Base-by-base conservation (phyloP, 1,139 yeast species). In the Pichia sp. region DNA sequence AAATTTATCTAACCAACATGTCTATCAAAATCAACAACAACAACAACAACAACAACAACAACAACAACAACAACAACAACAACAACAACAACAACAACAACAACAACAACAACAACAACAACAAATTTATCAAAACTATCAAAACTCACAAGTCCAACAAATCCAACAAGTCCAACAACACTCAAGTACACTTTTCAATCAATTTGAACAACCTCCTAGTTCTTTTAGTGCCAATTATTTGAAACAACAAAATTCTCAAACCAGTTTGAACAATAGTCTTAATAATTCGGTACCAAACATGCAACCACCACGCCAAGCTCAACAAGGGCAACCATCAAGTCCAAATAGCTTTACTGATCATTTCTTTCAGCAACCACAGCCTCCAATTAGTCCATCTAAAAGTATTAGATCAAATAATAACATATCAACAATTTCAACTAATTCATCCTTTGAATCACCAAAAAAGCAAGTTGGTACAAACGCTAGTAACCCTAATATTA, bases 361-460 rank as follows among this genome's bases (percentile, higher is more conserved):
- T 8, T 44, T 48, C 38, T 54, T 58, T 36, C 54, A 62, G 2
- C 52, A 49, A 44, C 50, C 48, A 7, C 65, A 62, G 49, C 63
- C 62, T 6, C 64, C 65, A 15, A 55, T 60, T n/a, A 59, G 63
- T 52, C 67, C 68, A 8, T 56, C 66, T 3, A 52, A 59, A 35
- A 61, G 65, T 44, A 42, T 62, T 3, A 53, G 62, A 41, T 60
- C 64, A 5, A 51, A 52, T n/a, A 51, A 52, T n/a, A 59, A 59
- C 39, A 41, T 59, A 37, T 60, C 59, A 12, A 59, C 63, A 5
- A 56, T 58, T n/a, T 48, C 53, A 11, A 43, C 62, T 4, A 53
- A 56, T 40, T 54, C 63, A 7, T 59, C 61, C 20, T 41, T 57
- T 37, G 53, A 52, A 12, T 59, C 64, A 3, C 61, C 61, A 15